Base-by-base conservation (phyloP, 192 early-diverging fungal genomes). In the Haplosporangium gracile region DNA sequence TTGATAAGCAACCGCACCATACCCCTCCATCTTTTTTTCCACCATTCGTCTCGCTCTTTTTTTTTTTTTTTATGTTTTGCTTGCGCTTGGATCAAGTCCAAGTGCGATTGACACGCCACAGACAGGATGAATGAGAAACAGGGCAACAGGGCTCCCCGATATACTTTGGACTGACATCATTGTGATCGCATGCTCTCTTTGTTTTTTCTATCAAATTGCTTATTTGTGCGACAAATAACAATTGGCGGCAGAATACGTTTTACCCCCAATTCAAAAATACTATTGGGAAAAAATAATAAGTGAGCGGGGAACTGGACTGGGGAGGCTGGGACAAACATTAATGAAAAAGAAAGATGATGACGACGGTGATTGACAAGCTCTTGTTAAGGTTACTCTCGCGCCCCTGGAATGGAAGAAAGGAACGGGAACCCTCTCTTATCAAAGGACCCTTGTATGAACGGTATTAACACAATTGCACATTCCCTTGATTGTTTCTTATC, bases 81-180 rank as follows among this genome's bases (percentile, higher is more conserved):
- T 70, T 65, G 10, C 60, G 60, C 60, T 65, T 34, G 32, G 60
- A 29, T 32, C 60, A 65, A 34, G 60, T 65, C n/a, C 60, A 65
- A 32, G 60, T 4, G 26, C 15, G n/a, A 26, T 57, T 57, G 55
- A 57, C 55, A 57, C 4, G n/a, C 55, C 26, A 9, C 55, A 57
- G 55, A 57, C 24, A 8, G 9, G n/a, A 51, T 22, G 20, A 51
- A 51, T 5, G 18, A 51, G 49, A 51, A 16, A 51, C 49, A 57
- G 60, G 60, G 26, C 10, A 15, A 32, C n/a, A 65, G 29, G 60
- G 60, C 29, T 63, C 60, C 57, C 26, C 60, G 60, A 26, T 63
- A 63, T 10, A 2, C 29, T 65, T 65, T 32, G 29, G 60, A n/a
- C 69, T 74, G 72, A 80, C 79, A 80, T 80, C 78, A 80, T 40